These are phyloP conservation scores for Sclerotinia nivalis DNA, from an alignment of 2,329 filamentous ascomycete genomes.

Conservation along the genomic window DNA sequence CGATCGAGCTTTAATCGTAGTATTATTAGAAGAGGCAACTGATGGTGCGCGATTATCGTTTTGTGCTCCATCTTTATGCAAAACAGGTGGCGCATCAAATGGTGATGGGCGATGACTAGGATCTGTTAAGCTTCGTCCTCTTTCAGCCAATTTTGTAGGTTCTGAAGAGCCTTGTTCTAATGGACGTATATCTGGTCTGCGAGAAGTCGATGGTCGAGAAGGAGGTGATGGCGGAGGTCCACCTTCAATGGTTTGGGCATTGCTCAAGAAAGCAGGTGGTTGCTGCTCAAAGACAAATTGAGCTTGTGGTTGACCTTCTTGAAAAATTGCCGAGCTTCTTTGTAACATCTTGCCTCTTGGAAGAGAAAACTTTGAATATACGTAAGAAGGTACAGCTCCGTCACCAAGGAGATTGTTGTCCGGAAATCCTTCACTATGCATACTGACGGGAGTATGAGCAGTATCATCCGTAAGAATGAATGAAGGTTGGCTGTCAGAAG, in stretches of 20 bases:
- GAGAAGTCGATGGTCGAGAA: slow-evolving; percentile 60
- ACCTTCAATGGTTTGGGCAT: slow-evolving; percentile 47
- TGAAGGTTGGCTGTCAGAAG: slow-evolving; percentile 63
- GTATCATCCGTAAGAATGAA: slow-evolving; percentile 66
- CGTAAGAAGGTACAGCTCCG: slow-evolving; percentile 68
- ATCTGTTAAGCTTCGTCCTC: slow-evolving; percentile 49
- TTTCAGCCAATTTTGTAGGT: slow-evolving; percentile 47
- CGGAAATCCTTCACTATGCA: slow-evolving; percentile 68
- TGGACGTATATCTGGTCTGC: slow-evolving; percentile 44
- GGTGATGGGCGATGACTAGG: slow-evolving; percentile 39
- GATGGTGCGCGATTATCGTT: slow-evolving; percentile 28
- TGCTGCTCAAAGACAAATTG: slow-evolving; percentile 65
- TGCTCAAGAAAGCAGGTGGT: slow-evolving; percentile 46
- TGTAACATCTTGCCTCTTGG: slow-evolving; percentile 81
- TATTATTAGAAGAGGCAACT: slow-evolving; percentile 34
- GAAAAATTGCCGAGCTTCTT: slow-evolving; percentile 61
- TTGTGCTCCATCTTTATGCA: slow-evolving; percentile 45
- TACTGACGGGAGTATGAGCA: slow-evolving; percentile 69
- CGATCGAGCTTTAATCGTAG: slow-evolving; percentile 46
- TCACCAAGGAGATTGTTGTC: slow-evolving; percentile 50
- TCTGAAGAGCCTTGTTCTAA: slow-evolving; percentile 51
- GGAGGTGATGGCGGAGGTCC: slow-evolving; percentile 62
- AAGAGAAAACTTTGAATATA: slow-evolving; percentile 80
- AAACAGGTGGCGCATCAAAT: slow-evolving; percentile 33
- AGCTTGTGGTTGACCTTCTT: slow-evolving; percentile 52